Evolutionary conservation across 371 early-diverging fungal genomes (phyloP).

Genomic region (Mucor saturninus): DNA sequence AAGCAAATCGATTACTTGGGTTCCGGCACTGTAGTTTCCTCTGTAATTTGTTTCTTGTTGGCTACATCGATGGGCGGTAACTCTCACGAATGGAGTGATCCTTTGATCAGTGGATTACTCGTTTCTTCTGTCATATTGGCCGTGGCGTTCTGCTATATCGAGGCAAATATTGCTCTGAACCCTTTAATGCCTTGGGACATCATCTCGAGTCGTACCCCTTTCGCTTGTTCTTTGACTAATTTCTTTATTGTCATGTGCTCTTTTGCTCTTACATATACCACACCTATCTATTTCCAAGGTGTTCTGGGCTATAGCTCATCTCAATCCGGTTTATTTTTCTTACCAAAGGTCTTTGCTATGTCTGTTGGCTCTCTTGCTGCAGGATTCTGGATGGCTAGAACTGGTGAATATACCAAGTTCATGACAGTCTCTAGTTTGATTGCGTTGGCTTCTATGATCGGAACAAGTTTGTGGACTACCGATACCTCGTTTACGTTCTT

Average conservation of each 20-base stretch:
- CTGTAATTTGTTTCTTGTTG: slow-evolving; percentile 61
- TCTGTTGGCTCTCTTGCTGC: slow-evolving; percentile 37
- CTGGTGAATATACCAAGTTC: slow-evolving; percentile 34
- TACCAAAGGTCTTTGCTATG: slow-evolving; percentile 34
- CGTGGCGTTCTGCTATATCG: slow-evolving; percentile 57
- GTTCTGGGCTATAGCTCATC: slow-evolving; percentile 34
- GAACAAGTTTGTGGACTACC: slow-evolving; percentile 32
- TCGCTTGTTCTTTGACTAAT: slow-evolving; percentile 42
- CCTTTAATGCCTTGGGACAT: slow-evolving; percentile 76
- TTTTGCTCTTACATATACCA: slow-evolving; percentile 37
- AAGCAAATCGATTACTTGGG: slow-evolving; percentile 71
- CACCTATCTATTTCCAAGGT: slow-evolving; percentile 47
- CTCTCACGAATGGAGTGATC: slow-evolving; percentile 65
- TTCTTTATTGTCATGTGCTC: slow-evolving; percentile 46
- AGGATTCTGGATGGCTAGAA: slow-evolving; percentile 38
- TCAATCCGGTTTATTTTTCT: slow-evolving; percentile 32
- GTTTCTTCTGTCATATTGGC: slow-evolving; percentile 52
- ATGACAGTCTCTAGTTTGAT: slow-evolving; percentile 19
- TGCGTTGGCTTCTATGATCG: slow-evolving; percentile 28
- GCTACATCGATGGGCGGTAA: slow-evolving; percentile 71
- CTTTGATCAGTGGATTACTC: slow-evolving; percentile 58
- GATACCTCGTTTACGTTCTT: slow-evolving; percentile 27
- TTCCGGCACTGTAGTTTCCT: slow-evolving; percentile 49
- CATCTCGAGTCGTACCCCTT: slow-evolving; percentile 42
- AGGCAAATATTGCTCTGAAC: slow-evolving; percentile 74